Evolutionary conservation across 2,329 filamentous ascomycete species (phyloP), one percentile per base, ranked within the genome.

Genomic region (Plectosphaerella cucumerina): DNA sequence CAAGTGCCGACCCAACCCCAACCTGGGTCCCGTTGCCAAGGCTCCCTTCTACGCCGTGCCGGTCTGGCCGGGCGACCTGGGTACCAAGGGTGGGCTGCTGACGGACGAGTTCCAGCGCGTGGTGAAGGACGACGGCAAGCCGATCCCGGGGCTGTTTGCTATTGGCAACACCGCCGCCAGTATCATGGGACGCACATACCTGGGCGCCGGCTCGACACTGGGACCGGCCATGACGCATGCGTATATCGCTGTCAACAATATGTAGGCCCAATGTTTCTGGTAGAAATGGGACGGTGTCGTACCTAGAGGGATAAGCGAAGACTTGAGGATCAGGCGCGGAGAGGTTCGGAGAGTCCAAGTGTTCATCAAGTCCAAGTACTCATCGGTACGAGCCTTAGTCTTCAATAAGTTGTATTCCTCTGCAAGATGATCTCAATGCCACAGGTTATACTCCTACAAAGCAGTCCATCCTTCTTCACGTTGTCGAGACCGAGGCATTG

Each of bases 161-260:
- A 60, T 61, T 4, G 68, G 69, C 6, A 68, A 68, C 50, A 59
- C 58, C 1, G 60, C 64, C 3, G 65, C 65, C 1, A 60, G 56
- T 23, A 59, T 70, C 11, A 70, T 71, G 65, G 63, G 65, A 1
- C 53, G 58, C 6, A 63, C 53, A 1, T 70, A 70, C 58, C 44
- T 62, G 23, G 67, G 67, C 3, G 64, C 65, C 17, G 69, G 69
- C 5, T 54, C 56, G 9, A 70, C 65, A 4, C 50, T 71, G 43
- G 68, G 67, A 0, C 68, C 67, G 10, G 68, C 59, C 0, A 50
- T 71, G 58, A 66, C 65, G 4, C 69, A 69, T 64, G 65, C 54
- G 3, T 70, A 58, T 46, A 56, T 65, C 44, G 65, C 65, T 1
- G 50, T 31, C 6, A 31, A 31, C 26, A 31, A 11, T 11, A 31